phyloP scores from a whole-genome alignment of 2,329 filamentous ascomycete species.

The Exophiala mesophila region DNA sequence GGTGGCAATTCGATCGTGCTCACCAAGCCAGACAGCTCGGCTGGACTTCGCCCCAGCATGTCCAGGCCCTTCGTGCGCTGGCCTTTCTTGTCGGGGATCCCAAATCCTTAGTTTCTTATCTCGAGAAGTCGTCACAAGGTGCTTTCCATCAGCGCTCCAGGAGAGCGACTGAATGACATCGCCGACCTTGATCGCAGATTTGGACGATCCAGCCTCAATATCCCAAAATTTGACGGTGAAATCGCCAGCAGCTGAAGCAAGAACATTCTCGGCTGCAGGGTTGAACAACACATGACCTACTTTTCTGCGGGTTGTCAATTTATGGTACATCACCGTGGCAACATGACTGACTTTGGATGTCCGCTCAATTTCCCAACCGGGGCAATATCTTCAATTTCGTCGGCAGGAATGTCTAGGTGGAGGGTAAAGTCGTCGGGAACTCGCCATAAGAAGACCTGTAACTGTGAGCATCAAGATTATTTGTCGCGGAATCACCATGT shows the following conservation, averaged over 20 bases:
- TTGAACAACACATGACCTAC: constrained; percentile 98
- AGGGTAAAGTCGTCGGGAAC: constrained; percentile 85
- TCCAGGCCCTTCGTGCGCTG: constrained; percentile 76
- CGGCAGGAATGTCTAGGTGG: constrained; percentile 66
- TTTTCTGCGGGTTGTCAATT: constrained; percentile 57
- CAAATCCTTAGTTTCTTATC: constrained; percentile 98
- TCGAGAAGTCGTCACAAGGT: constrained; percentile 86
- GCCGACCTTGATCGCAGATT: constrained; percentile 72
- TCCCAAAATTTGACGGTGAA: constrained; percentile 97
- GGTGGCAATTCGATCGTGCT: constrained; percentile 91
- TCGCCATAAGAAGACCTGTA: constrained; percentile 80
- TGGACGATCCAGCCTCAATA: constrained; percentile 68
- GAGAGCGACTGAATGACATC: constrained; percentile 94
- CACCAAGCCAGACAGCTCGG: constrained; percentile 92
- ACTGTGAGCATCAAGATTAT: constrained; percentile 22
- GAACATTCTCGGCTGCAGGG: constrained; percentile 88
- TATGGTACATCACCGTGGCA: neutral
- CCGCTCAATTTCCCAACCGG: constrained; percentile 78
- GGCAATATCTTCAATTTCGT: constrained; percentile 74
- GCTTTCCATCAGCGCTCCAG: constrained; percentile 84
- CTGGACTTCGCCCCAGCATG: constrained; percentile 97
- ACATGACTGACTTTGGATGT: constrained; percentile 66
- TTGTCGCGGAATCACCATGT: too few species aligned
- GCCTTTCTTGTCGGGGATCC: constrained; percentile 90
- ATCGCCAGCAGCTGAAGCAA: constrained; percentile 92